A percentile compares a stretch with the other conserved stretches of the same genome.
phyloP scores from a whole-genome alignment of 176 grass and related monocot species.

The Stipa capillata region DNA sequence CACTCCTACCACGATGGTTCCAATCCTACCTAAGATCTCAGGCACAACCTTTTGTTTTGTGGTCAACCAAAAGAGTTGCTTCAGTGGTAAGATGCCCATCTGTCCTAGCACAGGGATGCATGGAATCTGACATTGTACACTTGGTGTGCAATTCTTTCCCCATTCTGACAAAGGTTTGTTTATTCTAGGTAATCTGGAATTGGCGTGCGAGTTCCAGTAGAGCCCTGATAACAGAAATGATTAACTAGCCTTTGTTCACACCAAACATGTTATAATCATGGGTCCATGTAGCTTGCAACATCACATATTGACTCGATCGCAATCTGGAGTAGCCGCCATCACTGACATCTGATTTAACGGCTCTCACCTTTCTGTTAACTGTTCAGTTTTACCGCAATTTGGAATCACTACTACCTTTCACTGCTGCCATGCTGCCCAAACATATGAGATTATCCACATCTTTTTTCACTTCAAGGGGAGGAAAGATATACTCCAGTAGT shows the following conservation, averaged over 20 bases:
- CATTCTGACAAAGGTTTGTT: not conserved
- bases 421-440: too few species aligned
- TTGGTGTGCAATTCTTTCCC: not conserved
- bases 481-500: too few species aligned
- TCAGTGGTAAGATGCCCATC: not conserved
- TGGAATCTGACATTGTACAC: too few species aligned
- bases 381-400: too few species aligned
- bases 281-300: not conserved
- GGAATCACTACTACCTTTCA: too few species aligned
- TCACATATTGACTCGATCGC: not conserved
- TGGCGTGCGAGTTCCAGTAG: not conserved
- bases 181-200: not conserved
- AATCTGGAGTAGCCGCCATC: too few species aligned
- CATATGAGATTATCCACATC: too few species aligned
- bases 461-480: too few species aligned
- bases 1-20: too few species aligned
- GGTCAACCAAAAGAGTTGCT: not conserved
- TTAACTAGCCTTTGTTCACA: not conserved
- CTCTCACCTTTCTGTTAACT: too few species aligned
- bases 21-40: not conserved
- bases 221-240: not conserved
- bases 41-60: not conserved
- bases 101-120: too few species aligned
- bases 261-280: not conserved
- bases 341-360: not conserved